phyloP scores from a whole-genome alignment of 1,284 basidiomycete species.

The Melampsora larici-populina region DNA sequence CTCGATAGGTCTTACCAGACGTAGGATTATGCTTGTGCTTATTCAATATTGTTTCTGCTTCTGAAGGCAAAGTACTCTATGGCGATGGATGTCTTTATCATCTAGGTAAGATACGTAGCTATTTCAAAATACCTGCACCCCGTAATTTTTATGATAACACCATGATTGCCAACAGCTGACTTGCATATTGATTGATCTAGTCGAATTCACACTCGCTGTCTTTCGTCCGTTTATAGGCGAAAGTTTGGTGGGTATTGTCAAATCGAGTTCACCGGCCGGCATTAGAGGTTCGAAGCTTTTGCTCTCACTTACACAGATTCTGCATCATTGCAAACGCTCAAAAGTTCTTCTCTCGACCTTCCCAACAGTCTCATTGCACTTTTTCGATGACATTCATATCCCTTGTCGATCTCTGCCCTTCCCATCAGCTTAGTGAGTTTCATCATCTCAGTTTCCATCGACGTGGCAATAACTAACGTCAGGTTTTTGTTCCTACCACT shows the following conservation, averaged over 20 bases:
- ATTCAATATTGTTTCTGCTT: constrained; percentile 30
- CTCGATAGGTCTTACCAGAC: constrained; percentile 32
- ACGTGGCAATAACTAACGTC: background rate
- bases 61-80: constrained; percentile 41
- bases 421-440: constrained; percentile 36
- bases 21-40: constrained; percentile 35
- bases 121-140: too few relatives aligned
- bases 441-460: background rate
- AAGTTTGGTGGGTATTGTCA: constrained; percentile 38
- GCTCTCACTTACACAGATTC: background rate
- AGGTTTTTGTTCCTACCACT: background rate
- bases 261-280: constrained; percentile 32
- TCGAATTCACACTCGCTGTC: constrained; percentile 42
- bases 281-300: constrained; percentile 19
- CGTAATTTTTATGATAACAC: too few relatives aligned
- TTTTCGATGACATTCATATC: constrained; percentile 43
- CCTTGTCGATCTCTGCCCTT: constrained; percentile 16
- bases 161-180: background rate
- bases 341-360: background rate
- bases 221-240: constrained; percentile 40
- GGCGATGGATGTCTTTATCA: constrained; percentile 43
- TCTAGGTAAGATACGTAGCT: constrained; percentile 12
- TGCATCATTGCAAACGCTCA: background rate
- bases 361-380: constrained; percentile 32
- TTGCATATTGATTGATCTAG: background rate